Evolutionary conservation across 768 basidiomycete species (phyloP), one percentile per base, ranked within the genome.

Genomic region (Crepidotus variabilis): DNA sequence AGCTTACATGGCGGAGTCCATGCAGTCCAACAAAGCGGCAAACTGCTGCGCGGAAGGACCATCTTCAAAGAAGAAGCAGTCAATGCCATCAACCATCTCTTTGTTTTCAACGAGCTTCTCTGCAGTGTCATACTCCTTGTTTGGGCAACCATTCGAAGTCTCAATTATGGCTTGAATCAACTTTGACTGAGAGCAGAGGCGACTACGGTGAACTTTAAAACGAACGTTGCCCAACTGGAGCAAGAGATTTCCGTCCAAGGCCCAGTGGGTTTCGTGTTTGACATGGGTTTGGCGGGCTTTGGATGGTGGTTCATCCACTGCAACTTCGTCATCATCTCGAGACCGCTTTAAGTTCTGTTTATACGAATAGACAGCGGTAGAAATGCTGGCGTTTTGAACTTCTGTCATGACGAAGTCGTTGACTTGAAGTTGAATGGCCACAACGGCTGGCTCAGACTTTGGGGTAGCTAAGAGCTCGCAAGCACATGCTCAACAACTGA

Each of bases 181-280:
- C 6, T 43, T 47, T 33, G 60, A 60, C 13, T 60, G 52, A 21
- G 49, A 14, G 10, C 47, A 55, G 2, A 67, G 60, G 32, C 62
- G 59, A 32, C 65, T 63, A 47, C 60, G 53, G 20, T 63, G 58
- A 10, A 66, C 43, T 48, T 58, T 60, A 43, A 63, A 63, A 6
- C 60, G 56, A 32, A 46, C 47, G 5, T 32, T 23, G 2, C 35
- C 60, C 23, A 61, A 33, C 48, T 57, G 56, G 5, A 61, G 21
- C 16, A 58, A 50, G 16, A 65, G 39, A 34, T 59, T 62, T 22
- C 63, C 62, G 33, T 65, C 62, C 1, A 58, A 32, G n/a, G 57
- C 53, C 61, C 65, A 63, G 36, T 58, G 52, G 52, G 57, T 33
- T 3, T 58, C 47, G 24, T 54, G 47, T 18, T 58, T 39, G 10